Conservation (phyloP, 2,329 filamentous ascomycete species). For the Peltaster fructicola region DNA sequence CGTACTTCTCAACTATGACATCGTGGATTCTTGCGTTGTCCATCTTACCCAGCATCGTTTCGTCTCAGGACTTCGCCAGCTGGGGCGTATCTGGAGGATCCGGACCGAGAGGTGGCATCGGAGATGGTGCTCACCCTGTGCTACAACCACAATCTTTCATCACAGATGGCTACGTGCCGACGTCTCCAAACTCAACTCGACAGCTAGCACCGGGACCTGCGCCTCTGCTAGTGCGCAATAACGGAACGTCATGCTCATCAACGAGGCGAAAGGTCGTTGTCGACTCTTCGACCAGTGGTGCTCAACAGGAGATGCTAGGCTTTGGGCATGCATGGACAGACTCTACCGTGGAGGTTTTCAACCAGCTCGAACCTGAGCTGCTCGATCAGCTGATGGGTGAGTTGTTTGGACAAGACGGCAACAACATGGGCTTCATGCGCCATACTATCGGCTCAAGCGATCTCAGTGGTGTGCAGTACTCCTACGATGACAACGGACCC, state of each 20-base stretch:
- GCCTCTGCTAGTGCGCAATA: slow-evolving; percentile 5
- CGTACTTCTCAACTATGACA: no score
- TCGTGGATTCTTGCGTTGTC: slow-evolving; percentile 8
- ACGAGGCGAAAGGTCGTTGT: slow-evolving; percentile 5
- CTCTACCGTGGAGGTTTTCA: slow-evolving; percentile 20
- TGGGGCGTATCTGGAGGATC: slow-evolving; percentile 9
- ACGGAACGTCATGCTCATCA: slow-evolving; percentile 3
- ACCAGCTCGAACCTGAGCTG: slow-evolving; percentile 13
- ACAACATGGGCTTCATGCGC: slow-evolving; percentile 22
- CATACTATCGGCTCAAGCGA: slow-evolving; percentile 24
- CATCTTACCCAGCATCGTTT: no score
- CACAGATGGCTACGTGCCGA: slow-evolving; percentile 10
- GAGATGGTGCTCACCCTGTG: slow-evolving; percentile 8
- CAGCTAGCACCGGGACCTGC: slow-evolving; percentile 8
- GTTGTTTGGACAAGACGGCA: slow-evolving; percentile 19
- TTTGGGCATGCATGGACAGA: slow-evolving; percentile 25
- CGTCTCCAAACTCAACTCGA: slow-evolving; percentile 8
- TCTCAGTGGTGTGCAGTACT: slow-evolving; percentile 19
- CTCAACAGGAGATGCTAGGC: slow-evolving; percentile 17
- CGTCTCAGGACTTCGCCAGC: no score
- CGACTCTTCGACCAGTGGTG: slow-evolving; percentile 7
- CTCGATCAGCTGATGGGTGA: slow-evolving; percentile 18
- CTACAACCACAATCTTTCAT: slow-evolving; percentile 8
- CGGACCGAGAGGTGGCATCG: slow-evolving; percentile 9
- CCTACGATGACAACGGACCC: slow-evolving; percentile 20